Evolutionary conservation across 257 asterid species (phyloP), one percentile per base, ranked within the genome.

Genomic region (Linaria vulgaris): DNA sequence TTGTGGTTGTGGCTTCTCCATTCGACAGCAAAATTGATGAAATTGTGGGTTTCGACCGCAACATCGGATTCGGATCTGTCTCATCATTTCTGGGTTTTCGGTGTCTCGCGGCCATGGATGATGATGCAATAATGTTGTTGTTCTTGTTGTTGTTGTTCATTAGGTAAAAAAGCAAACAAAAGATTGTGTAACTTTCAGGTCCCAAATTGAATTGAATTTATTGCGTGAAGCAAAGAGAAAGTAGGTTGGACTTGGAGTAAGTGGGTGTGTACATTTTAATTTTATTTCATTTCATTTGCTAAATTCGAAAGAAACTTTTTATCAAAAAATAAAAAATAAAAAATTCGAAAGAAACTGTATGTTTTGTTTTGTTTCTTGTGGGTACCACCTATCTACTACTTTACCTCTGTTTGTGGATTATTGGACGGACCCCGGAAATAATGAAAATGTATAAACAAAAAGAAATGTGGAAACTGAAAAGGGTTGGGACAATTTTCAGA

Each of bases 31-130:
- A 75, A 48, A 87, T 47, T 16, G 97, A 82, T 2, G 97, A 85
- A 73, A 90, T 85, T 50, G 95, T 87, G 80, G 89, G 37, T 76
- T 83, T 90, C 12, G 87, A 62, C 59, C 86, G 86, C 22, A 83
- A 51, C 70, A 65, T 75, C 59, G 82, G 92, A 83, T 78, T 74
- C 62, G 83, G 95, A 88, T 88, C 91, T 80, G 80, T 63, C 31
- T 84, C 85, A 1, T 70, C 66, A 65, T 73, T 79, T 79, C 88
- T 82, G 59, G 88, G 70, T 80, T 81, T 88, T 67, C 94, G 72
- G 71, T 64, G 69, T 21, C 83, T 73, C 6, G 34, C 88, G 13
- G 79, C 83, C 70, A 75, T 70, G 30, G 72, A 43, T 30, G 87
- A 72, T 73, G 47, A 70, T 15, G 38, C 23, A 17, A 27, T 27